These are phyloP conservation scores for Arxiozyma heterogenica DNA, from an alignment of 1,139 yeast species.

Conservation along the genomic window DNA sequence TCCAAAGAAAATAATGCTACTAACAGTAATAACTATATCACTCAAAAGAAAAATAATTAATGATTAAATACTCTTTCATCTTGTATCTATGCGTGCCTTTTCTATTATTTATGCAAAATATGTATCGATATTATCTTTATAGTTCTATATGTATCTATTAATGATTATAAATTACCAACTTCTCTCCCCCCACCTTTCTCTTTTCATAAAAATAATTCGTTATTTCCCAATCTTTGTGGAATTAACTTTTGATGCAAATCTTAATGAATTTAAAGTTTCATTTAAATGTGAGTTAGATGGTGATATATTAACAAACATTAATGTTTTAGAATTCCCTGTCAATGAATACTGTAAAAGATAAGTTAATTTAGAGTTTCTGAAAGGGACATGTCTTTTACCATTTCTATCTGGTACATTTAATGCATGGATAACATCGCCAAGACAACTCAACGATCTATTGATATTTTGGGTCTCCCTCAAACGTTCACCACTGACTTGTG, in stretches of 20 bases:
- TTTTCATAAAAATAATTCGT: not conserved
- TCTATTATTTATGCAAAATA: not conserved
- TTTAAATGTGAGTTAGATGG: constrained; percentile 53
- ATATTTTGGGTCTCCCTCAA: constrained; percentile 83
- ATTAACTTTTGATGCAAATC: constrained; percentile 83
- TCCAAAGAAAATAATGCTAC: constrained; percentile 3
- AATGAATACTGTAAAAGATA: constrained; percentile 76
- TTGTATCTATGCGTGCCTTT: not conserved
- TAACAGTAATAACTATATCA: not conserved
- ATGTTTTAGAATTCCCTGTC: constrained; percentile 77
- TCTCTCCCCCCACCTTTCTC: not conserved
- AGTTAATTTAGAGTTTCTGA: constrained; percentile 57
- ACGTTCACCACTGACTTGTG: constrained; percentile 74
- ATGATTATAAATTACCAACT: not conserved
- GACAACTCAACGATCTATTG: constrained; percentile 76
- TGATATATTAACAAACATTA: constrained; percentile 89
- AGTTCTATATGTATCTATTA: not conserved
- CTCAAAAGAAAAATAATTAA: constrained; percentile 2
- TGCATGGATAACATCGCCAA: constrained; percentile 85
- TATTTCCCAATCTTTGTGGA: constrained; percentile 19
- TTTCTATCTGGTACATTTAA: constrained; percentile 37
- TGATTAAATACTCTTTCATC: not conserved
- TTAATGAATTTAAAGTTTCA: constrained; percentile 74
- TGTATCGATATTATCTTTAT: not conserved
- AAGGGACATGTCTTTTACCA: constrained; percentile 41